Percentiles rank a stretch among this genome's conserved stretches.
These are phyloP conservation scores for Flagelloscypha sp. DNA, from an alignment of 768 basidiomycete species.

Conservation along the genomic window DNA sequence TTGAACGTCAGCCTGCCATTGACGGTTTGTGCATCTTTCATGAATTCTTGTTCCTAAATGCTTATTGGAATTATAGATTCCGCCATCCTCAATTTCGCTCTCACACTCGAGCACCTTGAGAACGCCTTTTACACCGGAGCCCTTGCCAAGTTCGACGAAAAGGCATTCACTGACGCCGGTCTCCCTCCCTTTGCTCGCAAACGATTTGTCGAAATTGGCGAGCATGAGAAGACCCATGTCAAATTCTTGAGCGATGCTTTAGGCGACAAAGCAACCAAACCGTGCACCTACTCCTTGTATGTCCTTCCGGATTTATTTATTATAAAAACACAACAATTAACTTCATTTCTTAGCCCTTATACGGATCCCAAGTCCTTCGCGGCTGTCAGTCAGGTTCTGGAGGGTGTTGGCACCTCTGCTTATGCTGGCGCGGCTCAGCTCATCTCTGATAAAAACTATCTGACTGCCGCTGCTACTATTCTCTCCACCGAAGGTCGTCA, in stretches of 20 bases:
- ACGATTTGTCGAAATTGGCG: slow-evolving; percentile 42
- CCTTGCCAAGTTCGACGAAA: slow-evolving; percentile 35
- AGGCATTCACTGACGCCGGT: slow-evolving; percentile 39
- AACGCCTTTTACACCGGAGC: slow-evolving; percentile 35
- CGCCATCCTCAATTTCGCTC: slow-evolving; percentile 35
- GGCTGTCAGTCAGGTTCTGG: slow-evolving; percentile 43
- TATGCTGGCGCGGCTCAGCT: slow-evolving; percentile 48
- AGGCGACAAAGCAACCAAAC: slow-evolving; percentile 39
- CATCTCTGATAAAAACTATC: slow-evolving; percentile 35
- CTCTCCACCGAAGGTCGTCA: slow-evolving; percentile 55
- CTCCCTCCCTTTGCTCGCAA: slow-evolving; percentile 41
- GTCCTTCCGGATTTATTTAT: slow-evolving; percentile 10
- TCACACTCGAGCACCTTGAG: slow-evolving; percentile 42
- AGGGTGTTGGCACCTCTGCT: slow-evolving; percentile 46
- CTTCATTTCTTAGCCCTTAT: slow-evolving; percentile 32
- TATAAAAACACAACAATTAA: neutral
- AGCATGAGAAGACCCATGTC: slow-evolving; percentile 51
- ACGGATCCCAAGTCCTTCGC: slow-evolving; percentile 41
- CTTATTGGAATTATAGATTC: slow-evolving; percentile 23
- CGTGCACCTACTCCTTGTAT: slow-evolving; percentile 55
- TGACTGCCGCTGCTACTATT: slow-evolving; percentile 49
- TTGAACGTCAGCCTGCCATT: too few species aligned
- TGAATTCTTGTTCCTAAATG: too few species aligned
- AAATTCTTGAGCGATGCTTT: slow-evolving; percentile 32
- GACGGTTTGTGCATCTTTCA: too few species aligned